Evolutionary conservation across 345 rosid genomes (phyloP).

Genomic region (Euphorbia tirucalli): DNA sequence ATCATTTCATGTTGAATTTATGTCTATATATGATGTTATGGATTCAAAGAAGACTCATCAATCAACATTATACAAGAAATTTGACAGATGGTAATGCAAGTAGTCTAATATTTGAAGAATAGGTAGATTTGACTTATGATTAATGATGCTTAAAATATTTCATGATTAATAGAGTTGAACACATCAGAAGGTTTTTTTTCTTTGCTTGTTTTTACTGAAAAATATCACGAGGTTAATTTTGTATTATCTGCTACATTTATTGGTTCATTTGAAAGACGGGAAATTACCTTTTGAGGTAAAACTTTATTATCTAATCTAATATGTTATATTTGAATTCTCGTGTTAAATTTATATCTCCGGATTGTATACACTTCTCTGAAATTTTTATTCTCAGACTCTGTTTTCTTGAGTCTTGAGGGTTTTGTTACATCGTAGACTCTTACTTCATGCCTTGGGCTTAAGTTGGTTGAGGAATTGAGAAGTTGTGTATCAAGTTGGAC

Average conservation of each 20-base stretch:
- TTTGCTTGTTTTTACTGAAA: no score
- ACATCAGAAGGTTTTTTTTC: no score
- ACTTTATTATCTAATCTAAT: neutral
- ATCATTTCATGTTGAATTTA: conserved; percentile 9
- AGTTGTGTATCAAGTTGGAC: no score
- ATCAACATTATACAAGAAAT: conserved; percentile 1
- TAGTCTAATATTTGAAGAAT: neutral
- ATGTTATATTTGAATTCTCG: neutral
- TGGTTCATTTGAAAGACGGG: neutral
- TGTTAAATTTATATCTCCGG: neutral
- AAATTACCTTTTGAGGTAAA: neutral
- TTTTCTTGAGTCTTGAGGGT: neutral
- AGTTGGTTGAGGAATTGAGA: no score
- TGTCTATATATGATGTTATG: neutral
- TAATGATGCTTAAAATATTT: neutral
- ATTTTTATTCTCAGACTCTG: no score
- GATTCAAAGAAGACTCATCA: neutral
- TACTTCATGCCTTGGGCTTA: no score
- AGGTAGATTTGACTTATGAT: neutral
- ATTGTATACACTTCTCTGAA: no score
- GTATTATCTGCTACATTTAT: neutral
- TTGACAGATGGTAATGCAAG: neutral
- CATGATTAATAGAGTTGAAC: no score
- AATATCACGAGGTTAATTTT: neutral
- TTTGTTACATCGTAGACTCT: no score